Percentiles rank a stretch among this genome's conserved stretches.
phyloP scores from a whole-genome alignment of 495 filamentous ascomycete species.

The Aspergillus avenaceus region DNA sequence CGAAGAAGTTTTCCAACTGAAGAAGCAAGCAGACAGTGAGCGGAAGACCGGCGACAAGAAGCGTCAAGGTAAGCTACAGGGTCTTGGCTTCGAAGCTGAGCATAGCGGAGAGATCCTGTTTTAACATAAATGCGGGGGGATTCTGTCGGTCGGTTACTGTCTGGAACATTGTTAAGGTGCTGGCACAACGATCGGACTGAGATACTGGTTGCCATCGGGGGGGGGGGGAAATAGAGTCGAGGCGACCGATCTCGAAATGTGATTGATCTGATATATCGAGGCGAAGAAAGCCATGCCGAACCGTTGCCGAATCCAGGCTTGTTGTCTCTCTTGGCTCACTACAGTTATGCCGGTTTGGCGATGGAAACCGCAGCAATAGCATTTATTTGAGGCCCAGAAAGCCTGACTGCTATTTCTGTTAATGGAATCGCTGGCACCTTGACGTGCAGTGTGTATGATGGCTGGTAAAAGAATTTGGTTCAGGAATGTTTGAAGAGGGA shows the following conservation, averaged over 20 bases:
- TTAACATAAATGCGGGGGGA: conserved; percentile 22
- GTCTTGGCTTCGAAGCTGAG: conserved; percentile 85
- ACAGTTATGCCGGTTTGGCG: background rate
- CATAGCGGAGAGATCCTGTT: conserved; percentile 71
- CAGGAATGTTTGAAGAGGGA: background rate
- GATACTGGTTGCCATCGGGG: background rate
- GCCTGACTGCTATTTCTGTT: background rate
- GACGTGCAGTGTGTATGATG: background rate
- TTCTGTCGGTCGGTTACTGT: background rate
- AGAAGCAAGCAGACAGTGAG: conserved; percentile 62
- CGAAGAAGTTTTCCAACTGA: conserved; percentile 65
- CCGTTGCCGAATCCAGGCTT: background rate
- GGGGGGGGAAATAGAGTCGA: background rate
- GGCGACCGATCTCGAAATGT: background rate
- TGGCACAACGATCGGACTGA: background rate
- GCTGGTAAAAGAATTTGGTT: no score
- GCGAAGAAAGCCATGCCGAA: background rate
- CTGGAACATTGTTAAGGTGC: background rate
- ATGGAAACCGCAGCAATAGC: background rate
- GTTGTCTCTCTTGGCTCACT: background rate
- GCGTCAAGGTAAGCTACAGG: conserved; percentile 61
- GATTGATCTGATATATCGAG: background rate
- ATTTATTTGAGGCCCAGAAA: background rate
- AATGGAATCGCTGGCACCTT: background rate
- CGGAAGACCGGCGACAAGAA: conserved; percentile 70